Conservation (phyloP, 768 basidiomycete genomes). For the Podaxis sp. region DNA sequence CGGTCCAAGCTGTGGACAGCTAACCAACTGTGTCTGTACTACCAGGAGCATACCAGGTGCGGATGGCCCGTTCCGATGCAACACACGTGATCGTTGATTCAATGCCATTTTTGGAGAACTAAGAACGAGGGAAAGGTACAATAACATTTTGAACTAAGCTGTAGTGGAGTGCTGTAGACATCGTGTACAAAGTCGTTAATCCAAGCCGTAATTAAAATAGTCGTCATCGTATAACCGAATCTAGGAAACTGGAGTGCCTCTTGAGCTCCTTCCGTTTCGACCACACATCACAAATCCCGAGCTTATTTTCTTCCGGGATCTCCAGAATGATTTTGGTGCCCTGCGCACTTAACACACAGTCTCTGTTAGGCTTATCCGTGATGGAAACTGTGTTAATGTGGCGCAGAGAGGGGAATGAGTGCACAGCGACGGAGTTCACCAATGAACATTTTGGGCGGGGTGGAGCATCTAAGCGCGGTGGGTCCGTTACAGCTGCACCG, state of each 20-base stretch:
- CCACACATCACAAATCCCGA: conserved; percentile 27
- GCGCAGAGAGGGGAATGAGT: conserved; percentile 57
- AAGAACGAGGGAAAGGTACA: background rate
- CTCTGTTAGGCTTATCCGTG: conserved; percentile 51
- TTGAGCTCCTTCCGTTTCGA: conserved; percentile 26
- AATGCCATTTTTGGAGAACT: conserved; percentile 2
- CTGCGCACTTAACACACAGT: conserved; percentile 39
- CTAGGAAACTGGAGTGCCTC: conserved; percentile 27
- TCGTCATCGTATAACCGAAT: conserved; percentile 21
- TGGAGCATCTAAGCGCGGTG: conserved; percentile 3
- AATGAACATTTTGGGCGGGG: conserved; percentile 18
- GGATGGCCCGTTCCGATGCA: background rate
- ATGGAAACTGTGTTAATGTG: conserved; percentile 40
- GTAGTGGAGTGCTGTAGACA: background rate
- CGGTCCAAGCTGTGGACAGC: background rate
- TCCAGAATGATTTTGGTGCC: conserved; percentile 23
- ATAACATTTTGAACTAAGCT: background rate
- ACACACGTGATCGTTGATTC: conserved; percentile 4
- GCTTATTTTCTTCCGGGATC: conserved; percentile 22
- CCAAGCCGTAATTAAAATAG: background rate
- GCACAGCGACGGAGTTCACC: conserved; percentile 40
- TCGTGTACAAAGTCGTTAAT: background rate
- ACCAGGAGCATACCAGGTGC: background rate
- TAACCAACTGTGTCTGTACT: background rate
- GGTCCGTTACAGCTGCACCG: conserved; percentile 25